Percentiles rank a stretch among this genome's conserved stretches.
These are phyloP conservation scores for Cercospora sojina DNA, from an alignment of 2,329 filamentous ascomycete genomes.

Conservation along the genomic window DNA sequence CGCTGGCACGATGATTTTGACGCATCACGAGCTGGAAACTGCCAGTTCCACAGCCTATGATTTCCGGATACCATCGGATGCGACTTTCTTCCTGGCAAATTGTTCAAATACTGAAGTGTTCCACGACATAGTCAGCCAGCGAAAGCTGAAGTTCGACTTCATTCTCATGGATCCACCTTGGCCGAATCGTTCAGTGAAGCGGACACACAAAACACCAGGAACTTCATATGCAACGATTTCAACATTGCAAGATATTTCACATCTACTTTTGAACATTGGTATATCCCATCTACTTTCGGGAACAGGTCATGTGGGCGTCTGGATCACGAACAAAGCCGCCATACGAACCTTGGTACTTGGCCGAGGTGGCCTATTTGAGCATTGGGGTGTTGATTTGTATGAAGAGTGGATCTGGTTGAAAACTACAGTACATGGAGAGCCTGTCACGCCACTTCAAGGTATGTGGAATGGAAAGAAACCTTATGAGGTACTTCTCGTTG, in stretches of 20 bases:
- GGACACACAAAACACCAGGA: conserved; percentile 48
- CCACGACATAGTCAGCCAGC: conserved; percentile 38
- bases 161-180: conserved; percentile 76
- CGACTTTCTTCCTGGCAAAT: conserved; percentile 53
- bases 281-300: conserved; percentile 55
- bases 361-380: conserved; percentile 59
- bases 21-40: conserved; percentile 1
- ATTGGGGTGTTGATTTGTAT: conserved; percentile 64
- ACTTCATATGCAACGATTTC: conserved; percentile 44
- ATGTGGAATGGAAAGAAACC: conserved; percentile 63
- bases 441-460: conserved; percentile 60
- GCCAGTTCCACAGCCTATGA: conserved; percentile 1
- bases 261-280: conserved; percentile 44
- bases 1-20: neutral
- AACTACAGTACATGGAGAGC: conserved; percentile 63
- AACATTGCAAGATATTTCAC: conserved; percentile 44
- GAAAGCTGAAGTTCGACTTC: conserved; percentile 59
- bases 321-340: conserved; percentile 72
- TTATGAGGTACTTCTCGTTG: conserved; percentile 72
- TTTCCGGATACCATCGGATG: conserved; percentile 49
- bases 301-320: conserved; percentile 65
- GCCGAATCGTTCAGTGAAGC: conserved; percentile 73
- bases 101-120: conserved; percentile 41
- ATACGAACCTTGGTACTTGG: conserved; percentile 56
- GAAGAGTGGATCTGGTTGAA: conserved; percentile 82